These are phyloP conservation scores for Phalaenopsis aphrodite DNA, from an alignment of 106 monocot genomes.

Conservation along the genomic window DNA sequence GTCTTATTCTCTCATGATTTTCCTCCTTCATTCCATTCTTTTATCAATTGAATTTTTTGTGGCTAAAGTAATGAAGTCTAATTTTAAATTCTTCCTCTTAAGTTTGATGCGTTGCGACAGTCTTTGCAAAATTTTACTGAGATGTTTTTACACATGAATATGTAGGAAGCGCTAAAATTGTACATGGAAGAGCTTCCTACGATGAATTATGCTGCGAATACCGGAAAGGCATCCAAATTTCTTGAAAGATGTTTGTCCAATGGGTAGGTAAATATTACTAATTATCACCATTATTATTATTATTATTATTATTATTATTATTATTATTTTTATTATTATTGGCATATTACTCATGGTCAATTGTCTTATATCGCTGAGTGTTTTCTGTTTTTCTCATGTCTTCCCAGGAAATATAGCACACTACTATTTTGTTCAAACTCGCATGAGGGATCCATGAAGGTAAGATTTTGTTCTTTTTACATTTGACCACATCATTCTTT, in stretches of 20 bases:
- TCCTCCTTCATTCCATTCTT: background rate
- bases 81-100: background rate
- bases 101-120: background rate
- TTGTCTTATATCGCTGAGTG: background rate
- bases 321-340: background rate
- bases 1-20: background rate
- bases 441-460: conserved; percentile 24
- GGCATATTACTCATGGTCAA: background rate
- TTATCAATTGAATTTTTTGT: background rate
- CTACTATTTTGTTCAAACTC: conserved; percentile 32
- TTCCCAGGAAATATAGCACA: conserved; percentile 54
- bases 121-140: background rate
- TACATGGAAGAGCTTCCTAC: conserved; percentile 52
- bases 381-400: background rate
- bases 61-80: background rate
- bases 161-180: conserved; percentile 39
- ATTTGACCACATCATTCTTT: background rate
- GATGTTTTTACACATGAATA: background rate
- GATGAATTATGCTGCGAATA: conserved; percentile 69
- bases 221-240: conserved; percentile 48
- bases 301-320: background rate
- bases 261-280: conserved; percentile 24
- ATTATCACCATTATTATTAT: background rate
- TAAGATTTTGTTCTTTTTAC: conserved; percentile 14
- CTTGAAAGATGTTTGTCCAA: conserved; percentile 44